Conservation (phyloP, 2,329 filamentous ascomycete genomes). For the Aureobasidium sp. region DNA sequence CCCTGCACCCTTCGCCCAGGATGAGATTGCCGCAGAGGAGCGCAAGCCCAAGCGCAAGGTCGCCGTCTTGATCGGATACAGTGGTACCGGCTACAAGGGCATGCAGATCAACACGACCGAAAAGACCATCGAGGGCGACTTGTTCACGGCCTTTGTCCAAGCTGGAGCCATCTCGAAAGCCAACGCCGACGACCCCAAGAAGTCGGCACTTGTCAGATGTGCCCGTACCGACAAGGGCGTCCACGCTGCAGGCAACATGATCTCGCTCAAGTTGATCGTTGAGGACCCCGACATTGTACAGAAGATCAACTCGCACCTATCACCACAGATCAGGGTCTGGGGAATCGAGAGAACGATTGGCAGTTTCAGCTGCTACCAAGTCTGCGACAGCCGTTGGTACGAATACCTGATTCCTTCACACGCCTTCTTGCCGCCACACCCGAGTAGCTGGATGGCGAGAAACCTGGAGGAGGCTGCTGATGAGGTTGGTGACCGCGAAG, state of each 20-base stretch:
- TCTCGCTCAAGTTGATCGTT: constrained; percentile 90
- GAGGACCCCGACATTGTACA: constrained; percentile 80
- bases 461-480: constrained; percentile 71
- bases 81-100: constrained; percentile 91
- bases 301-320: constrained; percentile 81
- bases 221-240: constrained; percentile 96
- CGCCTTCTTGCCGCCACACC: constrained; percentile 85
- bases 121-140: constrained; percentile 91
- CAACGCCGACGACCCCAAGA: constrained; percentile 93
- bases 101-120: constrained; percentile 68
- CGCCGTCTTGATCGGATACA: constrained; percentile 89
- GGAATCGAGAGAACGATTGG: constrained; percentile 84
- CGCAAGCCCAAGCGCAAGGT: constrained; percentile 92
- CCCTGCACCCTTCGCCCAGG: constrained; percentile 54
- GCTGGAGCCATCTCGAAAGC: constrained; percentile 93
- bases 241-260: constrained; percentile 89
- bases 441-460: constrained; percentile 73
- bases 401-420: constrained; percentile 95
- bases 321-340: constrained; percentile 89
- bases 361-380: constrained; percentile 87
- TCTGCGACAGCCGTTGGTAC: constrained; percentile 92
- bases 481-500: constrained; percentile 61
- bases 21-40: constrained; percentile 81
- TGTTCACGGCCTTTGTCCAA: constrained; percentile 84
- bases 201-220: constrained; percentile 87